Base-by-base conservation (phyloP, 1,139 yeast species). In the Arxiozyma telluris region DNA sequence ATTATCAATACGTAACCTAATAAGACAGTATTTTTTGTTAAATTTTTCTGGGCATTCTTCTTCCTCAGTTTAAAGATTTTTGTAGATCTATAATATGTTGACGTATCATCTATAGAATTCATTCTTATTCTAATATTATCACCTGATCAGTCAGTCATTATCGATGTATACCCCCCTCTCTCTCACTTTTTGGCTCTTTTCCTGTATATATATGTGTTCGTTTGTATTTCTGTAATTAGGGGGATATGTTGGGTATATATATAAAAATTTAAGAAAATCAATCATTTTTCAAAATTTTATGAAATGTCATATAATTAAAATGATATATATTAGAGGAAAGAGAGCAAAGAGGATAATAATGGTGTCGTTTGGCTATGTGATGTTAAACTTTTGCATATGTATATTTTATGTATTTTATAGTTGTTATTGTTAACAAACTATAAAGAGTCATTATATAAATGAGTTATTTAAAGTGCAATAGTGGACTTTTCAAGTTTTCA, bases 1-100 rank as follows among this genome's bases (percentile, higher is more conserved):
- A 61, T 53, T 22, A 67, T 64, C 15, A 63, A 41, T 4, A 61
- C 41, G 51, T 60, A 64, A 0, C 69, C 69, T 25, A 67, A 50
- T 23, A 60, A 53, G 15, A 57, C 51, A 22, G 64, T 38, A 27
- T 64, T 60, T 3, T 51, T 54, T 1, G 59, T 59, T 39, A 67
- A 52, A 51, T 58, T 58, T 22, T 58, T 56, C 46, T 62, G 62
- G 48, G 65, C 66, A 49, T 62, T 61, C 50, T 56, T 63, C 45
- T 58, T 63, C 47, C 68, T 62, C 27, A 59, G 57, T 48, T 59
- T 61, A 34, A 58, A 60, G 17, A 50, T 21, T 20, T 46, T 46
- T 30, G 43, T 46, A 17, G 43, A 20, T 18, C 34, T 21, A 17
- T 22, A n/a, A 38, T 34, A 17, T 34, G 48, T 25, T 3, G 25